A percentile compares a stretch with the other conserved stretches of the same genome.
phyloP scores from a whole-genome alignment of 2,329 filamentous ascomycete genomes.

The Exserohilum rostratum region DNA sequence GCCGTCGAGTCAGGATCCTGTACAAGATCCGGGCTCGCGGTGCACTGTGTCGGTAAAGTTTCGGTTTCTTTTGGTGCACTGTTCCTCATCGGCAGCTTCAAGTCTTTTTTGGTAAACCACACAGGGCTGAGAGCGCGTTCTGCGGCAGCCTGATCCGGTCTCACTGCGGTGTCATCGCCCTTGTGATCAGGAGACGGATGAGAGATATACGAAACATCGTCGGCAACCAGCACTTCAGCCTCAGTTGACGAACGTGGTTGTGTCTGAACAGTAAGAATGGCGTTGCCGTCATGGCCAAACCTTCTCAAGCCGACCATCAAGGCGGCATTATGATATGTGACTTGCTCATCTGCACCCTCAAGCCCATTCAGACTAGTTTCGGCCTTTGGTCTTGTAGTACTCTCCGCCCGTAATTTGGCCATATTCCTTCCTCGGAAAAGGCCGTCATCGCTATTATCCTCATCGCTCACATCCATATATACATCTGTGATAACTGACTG shows the following conservation, averaged over 20 bases:
- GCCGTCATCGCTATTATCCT: slow-evolving; percentile 16
- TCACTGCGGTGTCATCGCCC: slow-evolving; percentile 11
- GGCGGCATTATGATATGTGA: too few species aligned
- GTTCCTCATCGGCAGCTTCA: slow-evolving; percentile 14
- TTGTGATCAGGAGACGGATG: slow-evolving; percentile 12
- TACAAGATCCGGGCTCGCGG: background rate
- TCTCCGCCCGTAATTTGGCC: slow-evolving; percentile 7
- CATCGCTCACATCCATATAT: slow-evolving; percentile 17
- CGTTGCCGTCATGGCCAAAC: too few species aligned
- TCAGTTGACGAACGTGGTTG: background rate
- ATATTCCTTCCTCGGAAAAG: slow-evolving; percentile 4
- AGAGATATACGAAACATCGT: slow-evolving; percentile 37
- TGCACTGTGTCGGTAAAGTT: slow-evolving; percentile 1
- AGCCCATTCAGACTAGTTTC: too few species aligned
- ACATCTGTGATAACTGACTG: slow-evolving; percentile 15
- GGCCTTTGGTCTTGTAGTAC: slow-evolving; percentile 4
- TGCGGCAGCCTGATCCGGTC: background rate
- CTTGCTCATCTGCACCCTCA: too few species aligned
- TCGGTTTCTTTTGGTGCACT: background rate
- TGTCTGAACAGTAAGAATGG: slow-evolving; percentile 31
- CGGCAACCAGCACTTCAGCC: slow-evolving; percentile 2
- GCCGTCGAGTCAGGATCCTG: slow-evolving; percentile 2
- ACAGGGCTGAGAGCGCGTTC: slow-evolving; percentile 6
- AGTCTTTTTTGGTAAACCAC: slow-evolving; percentile 20
- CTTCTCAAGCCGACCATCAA: too few species aligned